Conservation (phyloP, 768 basidiomycete species). For the Phlebiopsis flavidoalba region DNA sequence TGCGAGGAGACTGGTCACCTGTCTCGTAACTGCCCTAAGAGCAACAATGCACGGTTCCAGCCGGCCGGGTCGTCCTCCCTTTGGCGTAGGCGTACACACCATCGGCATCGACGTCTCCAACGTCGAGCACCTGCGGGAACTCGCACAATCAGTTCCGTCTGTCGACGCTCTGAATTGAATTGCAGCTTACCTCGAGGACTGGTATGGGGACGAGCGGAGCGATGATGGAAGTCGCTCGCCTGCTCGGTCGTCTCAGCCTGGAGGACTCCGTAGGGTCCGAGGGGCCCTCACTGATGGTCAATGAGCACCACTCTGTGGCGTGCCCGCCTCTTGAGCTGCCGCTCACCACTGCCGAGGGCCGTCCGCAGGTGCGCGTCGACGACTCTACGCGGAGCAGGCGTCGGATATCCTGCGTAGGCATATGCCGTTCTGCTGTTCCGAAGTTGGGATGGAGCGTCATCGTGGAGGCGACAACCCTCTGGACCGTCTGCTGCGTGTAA, state of each 20-base stretch:
- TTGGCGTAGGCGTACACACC: neutral
- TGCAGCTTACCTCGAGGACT: neutral
- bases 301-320: no score
- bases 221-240: neutral
- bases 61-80: constrained; percentile 4
- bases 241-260: neutral
- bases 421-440: no score
- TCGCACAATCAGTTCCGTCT: neutral
- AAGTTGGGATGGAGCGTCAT: no score
- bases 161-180: neutral
- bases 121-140: neutral
- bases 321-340: no score
- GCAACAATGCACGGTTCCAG: neutral
- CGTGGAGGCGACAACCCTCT: no score
- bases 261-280: no score
- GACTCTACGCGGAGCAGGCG: no score
- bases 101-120: neutral
- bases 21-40: constrained; percentile 5
- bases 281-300: no score
- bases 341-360: no score
- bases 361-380: no score
- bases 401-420: no score
- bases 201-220: neutral
- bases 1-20: constrained; percentile 11
- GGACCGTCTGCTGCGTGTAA: neutral